Evolutionary conservation across 2,329 filamentous ascomycete species (phyloP), one percentile per base, ranked within the genome.

Genomic region (Fusarium sp.): DNA sequence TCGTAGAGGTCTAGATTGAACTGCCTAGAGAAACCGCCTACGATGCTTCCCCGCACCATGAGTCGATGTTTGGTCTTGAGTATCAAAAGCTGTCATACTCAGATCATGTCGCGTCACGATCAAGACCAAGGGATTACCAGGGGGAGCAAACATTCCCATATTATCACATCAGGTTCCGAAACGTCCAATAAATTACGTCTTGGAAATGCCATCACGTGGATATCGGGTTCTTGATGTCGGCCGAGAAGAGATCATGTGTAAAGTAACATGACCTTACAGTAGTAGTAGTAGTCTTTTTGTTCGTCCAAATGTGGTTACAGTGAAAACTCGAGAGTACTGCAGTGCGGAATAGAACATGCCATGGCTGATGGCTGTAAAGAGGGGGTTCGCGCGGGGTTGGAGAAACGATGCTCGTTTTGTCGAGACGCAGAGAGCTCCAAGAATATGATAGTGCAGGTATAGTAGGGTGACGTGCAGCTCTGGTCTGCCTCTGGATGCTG

Each of bases 61-160:
- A 61, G 62, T 49, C 54, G 53, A 48, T 69, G 57, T 48, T 45
- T 33, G 23, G 58, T 42, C 55, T 58, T 10, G 42, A 40, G 44
- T 59, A 45, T 38, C 57, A 38, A 37, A 41, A 56, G 41, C 37
- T 64, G 59, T 71, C 70, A 73, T 73, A 35, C 63, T 71, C 66
- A 74, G 62, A 61, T 71, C 72, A 69, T 74, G 55, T 41, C 57
- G 63, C 70, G 69, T 70, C 71, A 55, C 35, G 32, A 44, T 44
- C 27, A 40, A 15, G 13, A 49, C 17, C 27, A 9, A 60, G 37
- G 11, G 37, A 49, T 38, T 41, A 17, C 35, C 23, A 37, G 35
- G 26, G 42, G 67, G 46, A 54, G 67, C 18, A 59, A 69, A 69
- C 54, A 66, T 70, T 70, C 67, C 67, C 67, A 70, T 70, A 44